These are phyloP conservation scores for Plasmodium falciparum DNA, from an alignment of 169 alveolate genomes.

Conservation along the genomic window DNA sequence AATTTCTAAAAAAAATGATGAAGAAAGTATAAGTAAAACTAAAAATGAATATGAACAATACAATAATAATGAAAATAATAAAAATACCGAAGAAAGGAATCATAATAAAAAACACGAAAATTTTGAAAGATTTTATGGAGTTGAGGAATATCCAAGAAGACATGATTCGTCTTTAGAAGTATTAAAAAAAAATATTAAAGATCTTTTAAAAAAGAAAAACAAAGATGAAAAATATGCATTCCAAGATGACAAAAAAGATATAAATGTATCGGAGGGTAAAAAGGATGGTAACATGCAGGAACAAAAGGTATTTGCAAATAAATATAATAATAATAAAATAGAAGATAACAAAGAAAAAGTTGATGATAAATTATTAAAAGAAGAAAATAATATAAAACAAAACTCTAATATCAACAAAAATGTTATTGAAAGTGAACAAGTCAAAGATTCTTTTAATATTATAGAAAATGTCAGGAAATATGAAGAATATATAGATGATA, in stretches of 20 bases:
- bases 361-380: no score
- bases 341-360: no score
- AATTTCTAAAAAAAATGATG: background rate
- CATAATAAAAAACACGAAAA: constrained; percentile 7
- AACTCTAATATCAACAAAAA: no score
- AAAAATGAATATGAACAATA: background rate
- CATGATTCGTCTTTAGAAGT: constrained; percentile 61
- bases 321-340: no score
- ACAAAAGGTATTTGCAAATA: no score
- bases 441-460: no score
- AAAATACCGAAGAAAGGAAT: background rate
- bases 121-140: constrained; percentile 31
- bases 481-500: no score
- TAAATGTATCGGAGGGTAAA: background rate
- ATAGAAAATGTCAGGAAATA: no score
- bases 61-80: background rate
- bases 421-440: no score
- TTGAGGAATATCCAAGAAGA: constrained; percentile 39
- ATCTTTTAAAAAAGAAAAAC: constrained; percentile 42
- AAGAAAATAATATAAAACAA: no score
- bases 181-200: constrained; percentile 45
- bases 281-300: no score
- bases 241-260: background rate
- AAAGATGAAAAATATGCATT: background rate
- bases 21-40: background rate